These are phyloP conservation scores for Artomyces pyxidatus DNA, from an alignment of 768 basidiomycete genomes.

Conservation along the genomic window DNA sequence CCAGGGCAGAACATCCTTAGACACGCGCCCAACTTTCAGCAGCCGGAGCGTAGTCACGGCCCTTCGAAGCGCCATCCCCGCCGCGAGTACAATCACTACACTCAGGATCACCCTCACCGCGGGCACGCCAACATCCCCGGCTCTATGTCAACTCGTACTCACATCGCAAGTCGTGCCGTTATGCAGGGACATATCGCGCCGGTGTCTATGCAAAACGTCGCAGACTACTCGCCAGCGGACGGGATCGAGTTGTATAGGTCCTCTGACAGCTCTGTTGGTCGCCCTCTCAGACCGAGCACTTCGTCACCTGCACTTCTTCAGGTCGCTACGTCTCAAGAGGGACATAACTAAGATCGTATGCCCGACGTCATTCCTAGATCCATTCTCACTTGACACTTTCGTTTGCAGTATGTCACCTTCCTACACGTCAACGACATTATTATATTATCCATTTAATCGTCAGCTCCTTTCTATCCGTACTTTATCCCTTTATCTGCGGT, in stretches of 20 bases:
- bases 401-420: too few species aligned
- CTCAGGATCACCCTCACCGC: too few species aligned
- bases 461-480: not conserved
- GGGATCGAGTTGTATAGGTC: not conserved
- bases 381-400: not conserved
- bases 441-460: too few species aligned
- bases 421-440: too few species aligned
- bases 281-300: conserved; percentile 11
- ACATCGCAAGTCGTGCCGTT: not conserved
- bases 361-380: not conserved
- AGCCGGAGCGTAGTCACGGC: not conserved
- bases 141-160: too few species aligned
- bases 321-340: not conserved
- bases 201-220: conserved; percentile 12
- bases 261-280: not conserved
- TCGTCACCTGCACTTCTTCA: conserved; percentile 13
- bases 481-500: not conserved
- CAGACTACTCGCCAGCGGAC: conserved; percentile 1
- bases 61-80: not conserved
- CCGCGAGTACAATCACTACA: not conserved
- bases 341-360: not conserved
- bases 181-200: conserved; percentile 6
- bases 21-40: not conserved
- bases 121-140: too few species aligned
- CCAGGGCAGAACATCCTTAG: too few species aligned